Evolutionary conservation across 768 basidiomycete species (phyloP).

Genomic region (Tulasnella sp.): DNA sequence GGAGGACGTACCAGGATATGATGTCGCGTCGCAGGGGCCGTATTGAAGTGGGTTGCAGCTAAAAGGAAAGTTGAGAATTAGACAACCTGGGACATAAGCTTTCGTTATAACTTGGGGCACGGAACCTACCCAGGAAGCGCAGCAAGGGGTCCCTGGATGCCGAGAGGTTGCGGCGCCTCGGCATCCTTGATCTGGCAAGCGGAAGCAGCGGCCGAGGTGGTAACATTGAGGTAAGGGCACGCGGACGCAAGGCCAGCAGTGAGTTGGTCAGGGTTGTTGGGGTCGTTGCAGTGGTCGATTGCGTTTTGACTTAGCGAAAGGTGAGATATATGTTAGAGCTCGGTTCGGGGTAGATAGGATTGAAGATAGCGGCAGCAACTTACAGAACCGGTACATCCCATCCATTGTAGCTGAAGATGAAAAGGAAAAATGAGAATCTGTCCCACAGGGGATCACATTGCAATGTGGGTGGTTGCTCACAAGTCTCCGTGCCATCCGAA

Average conservation of each 20-base stretch:
- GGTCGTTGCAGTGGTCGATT: constrained; percentile 12
- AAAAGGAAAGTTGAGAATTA: no score
- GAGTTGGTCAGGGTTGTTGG: neutral
- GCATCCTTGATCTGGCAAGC: constrained; percentile 31
- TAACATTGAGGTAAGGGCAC: constrained; percentile 32
- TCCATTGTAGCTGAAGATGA: constrained; percentile 2
- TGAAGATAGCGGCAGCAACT: neutral
- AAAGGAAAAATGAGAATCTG: neutral
- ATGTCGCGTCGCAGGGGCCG: no score
- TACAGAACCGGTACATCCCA: neutral
- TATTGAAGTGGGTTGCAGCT: no score
- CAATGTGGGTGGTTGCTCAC: constrained; percentile 22
- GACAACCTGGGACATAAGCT: no score
- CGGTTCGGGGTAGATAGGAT: no score
- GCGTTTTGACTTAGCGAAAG: constrained; percentile 6
- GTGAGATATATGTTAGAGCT: neutral
- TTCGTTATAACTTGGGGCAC: no score
- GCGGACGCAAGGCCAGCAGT: constrained; percentile 23
- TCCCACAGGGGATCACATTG: neutral
- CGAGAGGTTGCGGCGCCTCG: constrained; percentile 24
- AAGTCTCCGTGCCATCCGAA: constrained; percentile 19
- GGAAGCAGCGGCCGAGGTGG: constrained; percentile 22
- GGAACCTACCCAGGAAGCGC: constrained; percentile 20
- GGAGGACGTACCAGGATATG: no score
- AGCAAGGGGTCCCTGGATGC: constrained; percentile 17